Evolutionary conservation across 2,329 filamentous ascomycete genomes (phyloP).

Genomic region (Nigrospora osmanthi): DNA sequence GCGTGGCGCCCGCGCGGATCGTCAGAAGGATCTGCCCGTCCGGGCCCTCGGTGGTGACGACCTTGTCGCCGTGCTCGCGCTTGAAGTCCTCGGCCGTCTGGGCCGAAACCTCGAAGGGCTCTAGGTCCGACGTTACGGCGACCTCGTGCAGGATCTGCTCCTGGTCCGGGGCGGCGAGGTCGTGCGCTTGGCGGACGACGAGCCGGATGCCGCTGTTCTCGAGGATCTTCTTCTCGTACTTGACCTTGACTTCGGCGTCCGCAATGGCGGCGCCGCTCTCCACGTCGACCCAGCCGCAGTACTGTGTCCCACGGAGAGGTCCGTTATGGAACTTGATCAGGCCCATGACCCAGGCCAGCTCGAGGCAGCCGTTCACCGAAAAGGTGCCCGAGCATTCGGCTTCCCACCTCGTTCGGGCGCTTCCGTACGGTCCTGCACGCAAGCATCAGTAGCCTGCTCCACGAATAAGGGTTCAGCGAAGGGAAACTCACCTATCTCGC

Average conservation of each 20-base stretch:
- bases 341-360: conserved; percentile 70
- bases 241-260: conserved; percentile 20
- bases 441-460: background rate
- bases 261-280: conserved; percentile 15
- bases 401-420: conserved; percentile 64
- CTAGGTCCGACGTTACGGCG: conserved; percentile 20
- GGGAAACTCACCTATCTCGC: conserved; percentile 16
- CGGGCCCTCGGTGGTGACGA: conserved; percentile 12
- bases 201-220: conserved; percentile 24
- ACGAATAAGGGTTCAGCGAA: too few species aligned
- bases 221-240: conserved; percentile 21
- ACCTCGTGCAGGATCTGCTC: conserved; percentile 25
- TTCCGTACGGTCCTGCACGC: conserved; percentile 50
- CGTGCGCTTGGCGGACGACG: conserved; percentile 16
- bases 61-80: conserved; percentile 22
- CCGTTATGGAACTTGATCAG: conserved; percentile 66
- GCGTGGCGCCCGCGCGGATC: conserved; percentile 20
- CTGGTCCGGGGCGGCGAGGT: conserved; percentile 14
- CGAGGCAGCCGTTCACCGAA: conserved; percentile 61
- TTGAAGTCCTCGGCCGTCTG: conserved; percentile 21
- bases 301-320: conserved; percentile 56
- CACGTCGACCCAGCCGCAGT: conserved; percentile 47
- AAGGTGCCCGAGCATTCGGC: conserved; percentile 63
- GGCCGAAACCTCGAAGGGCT: conserved; percentile 20
- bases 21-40: conserved; percentile 13